A percentile compares a stretch with the other conserved stretches of the same genome.
Conservation (phyloP, 228 moss, liverwort and hornwort genomes). For the Sphagnum magellanicum region DNA sequence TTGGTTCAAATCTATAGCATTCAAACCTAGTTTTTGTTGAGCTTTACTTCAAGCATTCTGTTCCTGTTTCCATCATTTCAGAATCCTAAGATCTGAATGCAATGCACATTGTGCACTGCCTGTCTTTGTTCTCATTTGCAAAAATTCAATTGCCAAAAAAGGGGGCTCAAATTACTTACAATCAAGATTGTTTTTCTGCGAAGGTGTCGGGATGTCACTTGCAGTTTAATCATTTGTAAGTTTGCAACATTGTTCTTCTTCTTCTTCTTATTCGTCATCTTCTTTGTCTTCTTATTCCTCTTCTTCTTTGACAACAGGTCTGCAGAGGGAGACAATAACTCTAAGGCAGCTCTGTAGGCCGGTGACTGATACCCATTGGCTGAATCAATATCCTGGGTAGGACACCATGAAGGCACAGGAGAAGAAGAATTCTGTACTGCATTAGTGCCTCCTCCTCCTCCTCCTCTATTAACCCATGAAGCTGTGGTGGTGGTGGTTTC, state of each 20-base stretch:
- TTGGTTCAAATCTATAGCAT: no score
- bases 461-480: no score
- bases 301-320: constrained; percentile 36
- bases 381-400: not conserved
- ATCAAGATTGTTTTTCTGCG: not conserved
- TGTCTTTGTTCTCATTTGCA: no score
- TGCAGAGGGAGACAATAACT: constrained; percentile 47
- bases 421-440: constrained; percentile 16
- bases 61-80: no score
- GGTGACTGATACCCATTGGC: constrained; percentile 49
- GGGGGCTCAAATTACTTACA: not conserved
- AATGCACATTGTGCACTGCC: no score
- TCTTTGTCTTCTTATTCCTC: constrained; percentile 5
- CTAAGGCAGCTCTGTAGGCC: constrained; percentile 50
- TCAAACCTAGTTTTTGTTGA: no score
- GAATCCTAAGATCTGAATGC: no score
- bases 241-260: no score
- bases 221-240: not conserved
- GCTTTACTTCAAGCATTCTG: no score
- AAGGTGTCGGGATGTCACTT: not conserved
- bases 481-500: constrained; percentile 1
- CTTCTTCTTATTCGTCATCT: no score
- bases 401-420: constrained; percentile 8
- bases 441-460: constrained; percentile 2
- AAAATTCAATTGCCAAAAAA: no score